Evolutionary conservation across 192 early-diverging fungal species (phyloP), one percentile per base, ranked within the genome.

Genomic region (Umbelopsis isabellina): DNA sequence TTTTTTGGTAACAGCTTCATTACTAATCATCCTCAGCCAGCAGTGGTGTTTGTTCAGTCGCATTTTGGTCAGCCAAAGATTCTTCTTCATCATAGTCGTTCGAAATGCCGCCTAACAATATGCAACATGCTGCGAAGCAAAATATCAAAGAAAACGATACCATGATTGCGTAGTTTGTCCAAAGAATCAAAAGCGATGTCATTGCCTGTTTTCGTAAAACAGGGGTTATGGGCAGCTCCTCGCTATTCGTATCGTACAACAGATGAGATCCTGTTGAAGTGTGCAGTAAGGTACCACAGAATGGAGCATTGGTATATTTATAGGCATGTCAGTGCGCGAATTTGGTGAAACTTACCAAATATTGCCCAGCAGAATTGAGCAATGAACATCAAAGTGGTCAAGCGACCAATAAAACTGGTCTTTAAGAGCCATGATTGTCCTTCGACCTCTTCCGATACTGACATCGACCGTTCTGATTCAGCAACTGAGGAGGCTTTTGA

Each of bases 141-240:
- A 71, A 49, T 21, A 71, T 15, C 21, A 71, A 45, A 37, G 70
- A 61, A 49, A 71, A 71, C 6, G 20, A 46, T 4, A 71, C 23
- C 70, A 71, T 44, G 13, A 71, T 71, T 7, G 41, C 47, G 35
- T 71, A 71, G 25, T 71, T 71, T 27, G 58, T 20, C 70, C 70
- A 71, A 44, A 71, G 48, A 20, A 71, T 71, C 16, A 55, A 46
- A 25, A 71, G 44, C 4, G 45, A 61, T 18, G 58, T 23, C 7
- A 18, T 61, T 13, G 70, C 58, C 8, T 55, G 18, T 30, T 47
- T 25, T 2, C 23, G n/a, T n/a, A 71, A 65, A 2, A 30, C 18
- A 22, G 45, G 13, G 33, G 55, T 16, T 18, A 61, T 7, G 33
- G 55, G 55, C 21, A 9, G 6, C 33, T 53, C 52, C 9, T 70